Base-by-base conservation (phyloP, 2,329 filamentous ascomycete genomes). In the Lachnellula occidentalis region DNA sequence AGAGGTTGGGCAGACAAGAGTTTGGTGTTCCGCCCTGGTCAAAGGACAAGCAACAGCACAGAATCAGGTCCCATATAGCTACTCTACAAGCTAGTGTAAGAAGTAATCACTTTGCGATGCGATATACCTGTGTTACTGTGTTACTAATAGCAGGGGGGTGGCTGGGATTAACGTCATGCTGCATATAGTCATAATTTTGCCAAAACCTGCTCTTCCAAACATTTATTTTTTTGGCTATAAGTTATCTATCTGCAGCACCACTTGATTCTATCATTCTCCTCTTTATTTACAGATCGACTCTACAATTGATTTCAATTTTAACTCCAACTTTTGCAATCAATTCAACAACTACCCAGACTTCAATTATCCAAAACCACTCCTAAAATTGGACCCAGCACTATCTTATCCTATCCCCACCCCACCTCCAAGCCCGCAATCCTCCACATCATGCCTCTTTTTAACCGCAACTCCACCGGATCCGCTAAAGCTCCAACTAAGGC, bases 381-480 rank as follows among this genome's bases (percentile, higher is more conserved):
- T 5, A 41, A 7, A 41, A 14, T 9, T 4, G 15, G 5, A 19
- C 17, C 6, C 5, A 41, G 11, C 6, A 41, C 17, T 15, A 41
- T 6, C 6, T 15, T 41, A 17, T 24, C 22, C 6, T 17, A 41
- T 1, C 37, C 37, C 37, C 11, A n/a, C n/a, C n/a, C n/a, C n/a
- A n/a, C n/a, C n/a, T n/a, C n/a, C n/a, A n/a, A n/a, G n/a, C n/a
- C n/a, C n/a, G n/a, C n/a, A n/a, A n/a, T n/a, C n/a, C n/a, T n/a
- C n/a, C n/a, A n/a, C 15, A 19, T 1, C 15, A 62, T 62, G 58
- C 60, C 58, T 55, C 58, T 62, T 46, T 63, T 61, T 54, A 52
- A 45, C 46, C 53, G 48, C 47, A 45, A 46, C 15, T 24, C 41
- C 39, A 45, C 50, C 15, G 9, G 17, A 7, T 41, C 37, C 37